phyloP scores from a whole-genome alignment of 306 rosid genomes.

The Chamaecrista fasciculata region DNA sequence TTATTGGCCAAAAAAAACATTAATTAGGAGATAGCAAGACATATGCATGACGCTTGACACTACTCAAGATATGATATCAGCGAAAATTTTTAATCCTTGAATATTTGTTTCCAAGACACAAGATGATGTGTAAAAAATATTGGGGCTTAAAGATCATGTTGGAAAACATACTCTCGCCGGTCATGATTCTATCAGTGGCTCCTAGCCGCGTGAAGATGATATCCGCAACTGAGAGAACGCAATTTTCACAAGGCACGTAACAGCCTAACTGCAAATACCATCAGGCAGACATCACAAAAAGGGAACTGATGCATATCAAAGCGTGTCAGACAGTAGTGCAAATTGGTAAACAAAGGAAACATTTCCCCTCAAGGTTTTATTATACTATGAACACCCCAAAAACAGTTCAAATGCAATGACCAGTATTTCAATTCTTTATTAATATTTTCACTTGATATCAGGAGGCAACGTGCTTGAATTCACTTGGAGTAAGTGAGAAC shows the following conservation, averaged over 20 bases:
- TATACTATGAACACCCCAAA: not conserved
- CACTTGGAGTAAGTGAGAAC: constrained; percentile 10
- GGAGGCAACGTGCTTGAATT: constrained; percentile 4
- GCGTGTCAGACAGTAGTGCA: not conserved
- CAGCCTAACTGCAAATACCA: constrained; percentile 82
- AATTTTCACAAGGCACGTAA: constrained; percentile 79
- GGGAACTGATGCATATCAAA: constrained; percentile 11
- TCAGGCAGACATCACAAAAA: constrained; percentile 18
- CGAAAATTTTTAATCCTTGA: not conserved
- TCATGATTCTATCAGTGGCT: constrained; percentile 94
- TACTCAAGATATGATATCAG: not conserved
- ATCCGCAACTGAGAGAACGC: constrained; percentile 80
- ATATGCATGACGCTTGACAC: not conserved
- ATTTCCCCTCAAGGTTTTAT: constrained; percentile 1
- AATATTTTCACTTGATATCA: constrained; percentile 6
- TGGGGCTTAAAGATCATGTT: too few relatives aligned
- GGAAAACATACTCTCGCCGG: constrained; percentile 89
- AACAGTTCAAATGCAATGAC: constrained; percentile 3
- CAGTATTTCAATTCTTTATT: not conserved
- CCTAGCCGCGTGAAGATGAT: constrained; percentile 93
- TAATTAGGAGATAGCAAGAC: not conserved
- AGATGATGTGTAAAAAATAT: not conserved
- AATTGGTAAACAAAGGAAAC: constrained; percentile 6
- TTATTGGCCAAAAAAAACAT: too few relatives aligned
- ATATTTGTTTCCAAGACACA: not conserved